phyloP scores from a whole-genome alignment of 176 grass and related monocot genomes.

The Carex parvula region DNA sequence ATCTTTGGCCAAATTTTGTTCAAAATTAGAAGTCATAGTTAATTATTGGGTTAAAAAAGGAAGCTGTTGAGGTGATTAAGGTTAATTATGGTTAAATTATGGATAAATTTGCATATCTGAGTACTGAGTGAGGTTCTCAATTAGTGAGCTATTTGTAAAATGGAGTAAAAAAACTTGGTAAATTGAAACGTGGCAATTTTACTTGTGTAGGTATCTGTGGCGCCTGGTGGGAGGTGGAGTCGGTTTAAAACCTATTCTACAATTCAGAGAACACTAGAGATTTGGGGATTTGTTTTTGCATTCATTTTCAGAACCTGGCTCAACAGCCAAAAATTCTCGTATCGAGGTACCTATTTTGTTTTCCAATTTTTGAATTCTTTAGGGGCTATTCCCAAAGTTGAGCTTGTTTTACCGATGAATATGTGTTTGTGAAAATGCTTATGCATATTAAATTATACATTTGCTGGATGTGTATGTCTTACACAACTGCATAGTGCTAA shows the following conservation, averaged over 20 bases:
- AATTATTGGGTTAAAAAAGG: no score
- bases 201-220: conserved; percentile 76
- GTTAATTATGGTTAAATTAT: not conserved
- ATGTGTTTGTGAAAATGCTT: not conserved
- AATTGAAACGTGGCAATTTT: not conserved
- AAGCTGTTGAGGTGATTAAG: not conserved
- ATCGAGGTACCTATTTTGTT: conserved; percentile 46
- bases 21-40: no score
- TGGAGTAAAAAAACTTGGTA: not conserved
- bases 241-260: conserved; percentile 99
- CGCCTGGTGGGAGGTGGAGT: conserved; percentile 88
- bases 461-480: not conserved
- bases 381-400: not conserved
- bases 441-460: not conserved
- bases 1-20: no score
- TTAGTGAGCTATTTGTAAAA: not conserved
- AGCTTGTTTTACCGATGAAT: not conserved
- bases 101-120: not conserved
- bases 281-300: conserved; percentile 88
- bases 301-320: conserved; percentile 93
- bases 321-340: conserved; percentile 89
- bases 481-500: not conserved
- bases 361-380: not conserved
- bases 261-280: conserved; percentile 96
- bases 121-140: not conserved